Percentiles rank a stretch among this genome's conserved stretches.
These are phyloP conservation scores for Colletotrichum higginsianum DNA, from an alignment of 2,329 filamentous ascomycete genomes.

Conservation along the genomic window DNA sequence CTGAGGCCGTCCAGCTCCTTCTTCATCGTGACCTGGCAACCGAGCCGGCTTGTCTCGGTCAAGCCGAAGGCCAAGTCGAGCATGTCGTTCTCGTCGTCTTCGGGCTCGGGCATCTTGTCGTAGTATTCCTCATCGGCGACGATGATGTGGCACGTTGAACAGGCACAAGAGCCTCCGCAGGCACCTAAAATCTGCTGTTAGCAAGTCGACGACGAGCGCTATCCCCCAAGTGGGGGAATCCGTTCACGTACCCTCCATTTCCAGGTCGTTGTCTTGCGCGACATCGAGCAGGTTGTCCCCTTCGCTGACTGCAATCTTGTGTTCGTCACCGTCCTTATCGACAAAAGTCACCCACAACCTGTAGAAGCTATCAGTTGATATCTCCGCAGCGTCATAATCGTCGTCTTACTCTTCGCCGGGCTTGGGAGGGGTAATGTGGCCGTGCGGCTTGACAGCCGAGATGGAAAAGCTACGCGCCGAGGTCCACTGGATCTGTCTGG, in stretches of 20 bases:
- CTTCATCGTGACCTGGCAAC: slow-evolving; percentile 93
- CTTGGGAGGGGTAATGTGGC: slow-evolving; percentile 86
- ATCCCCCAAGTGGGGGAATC: not conserved
- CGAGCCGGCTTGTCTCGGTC: slow-evolving; percentile 86
- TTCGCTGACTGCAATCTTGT: slow-evolving; percentile 84
- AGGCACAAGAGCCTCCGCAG: slow-evolving; percentile 94
- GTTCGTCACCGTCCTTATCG: slow-evolving; percentile 86
- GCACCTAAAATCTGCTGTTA: slow-evolving; percentile 69
- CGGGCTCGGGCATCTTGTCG: slow-evolving; percentile 83
- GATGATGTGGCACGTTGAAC: slow-evolving; percentile 93
- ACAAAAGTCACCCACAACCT: slow-evolving; percentile 93
- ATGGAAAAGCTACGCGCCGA: slow-evolving; percentile 73
- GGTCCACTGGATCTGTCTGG: slow-evolving; percentile 33
- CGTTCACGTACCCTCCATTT: slow-evolving; percentile 86
- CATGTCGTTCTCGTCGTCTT: slow-evolving; percentile 91
- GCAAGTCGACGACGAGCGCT: not conserved
- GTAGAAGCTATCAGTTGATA: slow-evolving; percentile 28
- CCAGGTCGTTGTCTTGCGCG: slow-evolving; percentile 92
- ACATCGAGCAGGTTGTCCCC: slow-evolving; percentile 97
- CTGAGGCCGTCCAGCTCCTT: slow-evolving; percentile 90
- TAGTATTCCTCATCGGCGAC: slow-evolving; percentile 81
- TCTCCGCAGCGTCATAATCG: slow-evolving; percentile 28
- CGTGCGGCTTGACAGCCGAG: slow-evolving; percentile 75
- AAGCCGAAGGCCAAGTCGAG: slow-evolving; percentile 91
- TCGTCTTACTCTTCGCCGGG: slow-evolving; percentile 88